Conservation (phyloP, 2,329 filamentous ascomycete species). For the Parastagonospora avenae region DNA sequence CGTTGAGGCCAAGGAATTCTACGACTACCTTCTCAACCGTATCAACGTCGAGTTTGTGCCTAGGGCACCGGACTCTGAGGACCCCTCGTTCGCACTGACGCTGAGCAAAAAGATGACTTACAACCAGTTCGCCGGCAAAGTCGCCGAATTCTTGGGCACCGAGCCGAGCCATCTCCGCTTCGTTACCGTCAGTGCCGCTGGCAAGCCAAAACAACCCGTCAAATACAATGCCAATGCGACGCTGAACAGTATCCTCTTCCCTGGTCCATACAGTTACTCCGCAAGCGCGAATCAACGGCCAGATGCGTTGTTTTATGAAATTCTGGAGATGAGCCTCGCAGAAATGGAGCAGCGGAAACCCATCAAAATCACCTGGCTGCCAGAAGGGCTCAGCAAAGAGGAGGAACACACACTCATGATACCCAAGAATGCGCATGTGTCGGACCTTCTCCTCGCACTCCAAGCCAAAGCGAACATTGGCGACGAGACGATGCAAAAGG, state of each 20-base stretch:
- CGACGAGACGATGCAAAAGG: slow-evolving; percentile 73
- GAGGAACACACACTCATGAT: slow-evolving; percentile 84
- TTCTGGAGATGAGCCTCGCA: slow-evolving; percentile 90
- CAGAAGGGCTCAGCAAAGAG: slow-evolving; percentile 91
- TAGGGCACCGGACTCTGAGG: slow-evolving; percentile 58
- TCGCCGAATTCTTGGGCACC: slow-evolving; percentile 76
- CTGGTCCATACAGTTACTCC: slow-evolving; percentile 71
- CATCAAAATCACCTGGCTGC: slow-evolving; percentile 81
- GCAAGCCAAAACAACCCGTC: slow-evolving; percentile 77
- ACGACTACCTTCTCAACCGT: slow-evolving; percentile 89
- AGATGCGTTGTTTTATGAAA: slow-evolving; percentile 88
- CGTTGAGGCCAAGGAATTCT: slow-evolving; percentile 79
- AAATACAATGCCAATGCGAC: slow-evolving; percentile 74
- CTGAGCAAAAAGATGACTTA: slow-evolving; percentile 90
- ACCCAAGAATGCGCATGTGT: slow-evolving; percentile 79
- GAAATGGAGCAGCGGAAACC: slow-evolving; percentile 93
- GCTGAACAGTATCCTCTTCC: slow-evolving; percentile 78
- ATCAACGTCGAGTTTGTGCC: slow-evolving; percentile 79
- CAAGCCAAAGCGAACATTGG: slow-evolving; percentile 81
- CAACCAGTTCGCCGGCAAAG: slow-evolving; percentile 81
- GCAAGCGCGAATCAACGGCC: slow-evolving; percentile 69
- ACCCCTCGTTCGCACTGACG: slow-evolving; percentile 73
- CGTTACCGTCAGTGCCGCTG: slow-evolving; percentile 81
- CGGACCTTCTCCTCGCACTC: slow-evolving; percentile 76
- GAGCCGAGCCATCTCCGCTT: slow-evolving; percentile 89